These are phyloP conservation scores for Hypoxylon sp. DNA, from an alignment of 2,329 filamentous ascomycete genomes.

Conservation along the genomic window DNA sequence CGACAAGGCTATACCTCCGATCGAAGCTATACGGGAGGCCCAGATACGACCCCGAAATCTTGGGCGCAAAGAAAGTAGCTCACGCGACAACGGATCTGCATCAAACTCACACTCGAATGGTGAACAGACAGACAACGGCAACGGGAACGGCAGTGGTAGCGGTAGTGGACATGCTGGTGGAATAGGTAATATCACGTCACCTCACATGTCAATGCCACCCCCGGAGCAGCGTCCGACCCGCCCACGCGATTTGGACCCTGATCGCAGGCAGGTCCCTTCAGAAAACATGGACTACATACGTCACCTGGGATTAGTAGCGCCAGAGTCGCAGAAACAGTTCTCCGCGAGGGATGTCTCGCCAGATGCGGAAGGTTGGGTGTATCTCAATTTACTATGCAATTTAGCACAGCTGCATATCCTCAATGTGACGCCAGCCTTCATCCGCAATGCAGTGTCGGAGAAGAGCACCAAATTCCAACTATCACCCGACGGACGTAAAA, in stretches of 20 bases:
- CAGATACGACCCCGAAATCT: slow-evolving; percentile 59
- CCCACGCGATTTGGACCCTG: slow-evolving; percentile 82
- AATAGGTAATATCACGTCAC: slow-evolving; percentile 57
- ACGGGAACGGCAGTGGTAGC: slow-evolving; percentile 46
- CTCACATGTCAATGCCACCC: slow-evolving; percentile 56
- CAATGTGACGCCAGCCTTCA: slow-evolving; percentile 84
- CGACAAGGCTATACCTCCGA: slow-evolving; percentile 19
- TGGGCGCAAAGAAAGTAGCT: slow-evolving; percentile 59
- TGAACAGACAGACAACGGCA: slow-evolving; percentile 63
- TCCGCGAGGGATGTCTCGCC: slow-evolving; percentile 67
- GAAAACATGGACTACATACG: slow-evolving; percentile 87
- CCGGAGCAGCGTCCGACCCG: slow-evolving; percentile 83
- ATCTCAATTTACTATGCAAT: slow-evolving; percentile 83
- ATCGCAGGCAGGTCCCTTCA: slow-evolving; percentile 79
- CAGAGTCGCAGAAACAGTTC: slow-evolving; percentile 65
- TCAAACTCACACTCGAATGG: slow-evolving; percentile 63
- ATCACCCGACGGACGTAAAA: slow-evolving; percentile 81
- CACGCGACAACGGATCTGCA: slow-evolving; percentile 61
- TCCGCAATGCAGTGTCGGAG: slow-evolving; percentile 78
- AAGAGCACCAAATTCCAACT: slow-evolving; percentile 83
- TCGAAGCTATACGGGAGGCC: slow-evolving; percentile 64
- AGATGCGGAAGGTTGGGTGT: slow-evolving; percentile 83
- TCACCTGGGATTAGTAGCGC: slow-evolving; percentile 77
- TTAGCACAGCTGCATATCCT: slow-evolving; percentile 89
- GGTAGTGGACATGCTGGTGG: slow-evolving; percentile 47